Evolutionary conservation across 2,329 filamentous ascomycete genomes (phyloP).

Genomic region (Aaosphaeria arxii): DNA sequence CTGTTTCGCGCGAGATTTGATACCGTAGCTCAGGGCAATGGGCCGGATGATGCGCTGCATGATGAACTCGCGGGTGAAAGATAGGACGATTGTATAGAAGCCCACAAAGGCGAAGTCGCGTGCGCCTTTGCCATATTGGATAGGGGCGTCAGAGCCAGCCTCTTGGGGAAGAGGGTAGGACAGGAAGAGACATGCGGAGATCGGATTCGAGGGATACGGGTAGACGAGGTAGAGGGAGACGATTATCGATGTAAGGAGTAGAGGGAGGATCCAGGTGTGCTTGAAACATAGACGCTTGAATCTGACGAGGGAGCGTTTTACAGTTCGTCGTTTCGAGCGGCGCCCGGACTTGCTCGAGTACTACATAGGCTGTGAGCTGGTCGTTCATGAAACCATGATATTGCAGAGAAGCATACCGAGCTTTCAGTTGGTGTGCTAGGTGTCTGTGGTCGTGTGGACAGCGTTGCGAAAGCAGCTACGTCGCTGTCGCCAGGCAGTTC

Average conservation of each 20-base stretch:
- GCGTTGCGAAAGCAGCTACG: constrained; percentile 50
- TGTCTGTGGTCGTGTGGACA: constrained; percentile 9
- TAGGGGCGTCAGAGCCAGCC: constrained; percentile 40
- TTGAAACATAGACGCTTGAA: constrained; percentile 46
- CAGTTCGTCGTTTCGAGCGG: constrained; percentile 47
- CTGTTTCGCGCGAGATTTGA: constrained; percentile 73
- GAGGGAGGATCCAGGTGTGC: constrained; percentile 65
- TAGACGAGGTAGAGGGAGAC: constrained; percentile 68
- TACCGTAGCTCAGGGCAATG: constrained; percentile 66
- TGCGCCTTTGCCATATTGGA: constrained; percentile 83
- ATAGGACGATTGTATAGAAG: constrained; percentile 87
- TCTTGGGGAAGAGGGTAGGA: constrained; percentile 71
- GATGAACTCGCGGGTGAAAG: constrained; percentile 91
- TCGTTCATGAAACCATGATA: constrained; percentile 3
- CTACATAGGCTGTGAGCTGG: background rate
- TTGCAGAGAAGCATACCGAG: constrained; percentile 14
- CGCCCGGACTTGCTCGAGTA: constrained; percentile 20
- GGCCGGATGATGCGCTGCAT: constrained; percentile 88
- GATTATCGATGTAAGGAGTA: constrained; percentile 64
- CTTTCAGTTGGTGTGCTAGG: constrained; percentile 12
- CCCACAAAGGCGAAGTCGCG: constrained; percentile 82
- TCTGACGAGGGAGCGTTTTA: constrained; percentile 43
- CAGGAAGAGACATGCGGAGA: constrained; percentile 82
- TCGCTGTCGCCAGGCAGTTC: constrained; percentile 54
- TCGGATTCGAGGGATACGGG: constrained; percentile 72